Conservation (phyloP, 495 filamentous ascomycete species). For the Cercophora scortea region DNA sequence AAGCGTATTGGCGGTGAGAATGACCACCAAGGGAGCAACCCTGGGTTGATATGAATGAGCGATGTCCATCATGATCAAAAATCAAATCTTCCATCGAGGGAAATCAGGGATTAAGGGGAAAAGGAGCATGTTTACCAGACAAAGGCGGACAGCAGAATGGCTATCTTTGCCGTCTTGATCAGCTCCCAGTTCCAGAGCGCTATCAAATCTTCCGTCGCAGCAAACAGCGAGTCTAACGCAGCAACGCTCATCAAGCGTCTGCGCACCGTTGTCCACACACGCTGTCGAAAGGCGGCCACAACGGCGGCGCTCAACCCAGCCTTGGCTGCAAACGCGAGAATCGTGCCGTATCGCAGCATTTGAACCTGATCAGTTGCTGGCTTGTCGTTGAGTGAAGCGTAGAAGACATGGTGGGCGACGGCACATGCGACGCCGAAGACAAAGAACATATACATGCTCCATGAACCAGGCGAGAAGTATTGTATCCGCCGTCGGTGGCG, state of each 20-base stretch:
- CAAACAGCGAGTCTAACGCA: conserved; percentile 29
- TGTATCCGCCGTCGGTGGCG: background rate
- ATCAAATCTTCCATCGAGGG: no score
- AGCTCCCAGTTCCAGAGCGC: conserved; percentile 25
- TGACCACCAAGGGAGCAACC: conserved; percentile 26
- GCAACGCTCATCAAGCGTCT: conserved; percentile 23
- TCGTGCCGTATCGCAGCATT: conserved; percentile 33
- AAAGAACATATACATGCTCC: conserved; percentile 28
- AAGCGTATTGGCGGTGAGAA: conserved; percentile 30
- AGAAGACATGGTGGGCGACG: conserved; percentile 27
- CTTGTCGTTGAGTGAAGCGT: conserved; percentile 20
- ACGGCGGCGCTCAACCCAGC: conserved; percentile 27
- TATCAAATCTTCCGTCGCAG: conserved; percentile 23
- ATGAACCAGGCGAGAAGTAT: conserved; percentile 15
- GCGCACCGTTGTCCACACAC: conserved; percentile 30
- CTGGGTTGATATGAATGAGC: background rate
- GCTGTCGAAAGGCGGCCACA: conserved; percentile 22
- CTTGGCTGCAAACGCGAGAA: conserved; percentile 27
- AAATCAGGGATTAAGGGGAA: background rate
- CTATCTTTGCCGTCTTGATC: conserved; percentile 22
- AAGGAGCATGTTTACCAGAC: conserved; percentile 17
- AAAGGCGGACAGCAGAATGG: conserved; percentile 23
- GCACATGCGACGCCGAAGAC: conserved; percentile 25
- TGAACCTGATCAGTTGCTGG: conserved; percentile 22
- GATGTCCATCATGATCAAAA: background rate